These are phyloP conservation scores for Colletotrichum lindemuthianum DNA, from an alignment of 2,329 filamentous ascomycete species.

Conservation along the genomic window DNA sequence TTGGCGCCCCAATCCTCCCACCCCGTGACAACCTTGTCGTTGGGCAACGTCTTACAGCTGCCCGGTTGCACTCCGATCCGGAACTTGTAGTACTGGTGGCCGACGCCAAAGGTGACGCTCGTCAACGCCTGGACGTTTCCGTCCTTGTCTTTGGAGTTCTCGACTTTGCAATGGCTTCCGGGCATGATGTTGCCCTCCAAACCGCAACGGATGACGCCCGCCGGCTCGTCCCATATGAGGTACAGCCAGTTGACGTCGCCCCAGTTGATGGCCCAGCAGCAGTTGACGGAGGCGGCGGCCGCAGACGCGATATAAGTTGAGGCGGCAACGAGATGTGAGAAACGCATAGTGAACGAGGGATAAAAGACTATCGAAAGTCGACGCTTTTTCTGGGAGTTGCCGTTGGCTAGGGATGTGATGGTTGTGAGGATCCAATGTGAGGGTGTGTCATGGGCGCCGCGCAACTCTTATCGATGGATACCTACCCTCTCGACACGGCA, in stretches of 20 bases:
- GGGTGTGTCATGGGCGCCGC: too few relatives aligned
- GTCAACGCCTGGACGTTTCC: constrained; percentile 19
- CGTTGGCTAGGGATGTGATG: too few relatives aligned
- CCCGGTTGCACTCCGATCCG: constrained; percentile 17
- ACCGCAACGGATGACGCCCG: constrained; percentile 10
- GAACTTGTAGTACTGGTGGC: constrained; percentile 6
- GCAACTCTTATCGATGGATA: too few relatives aligned
- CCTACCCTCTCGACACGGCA: too few relatives aligned
- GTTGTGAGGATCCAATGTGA: too few relatives aligned
- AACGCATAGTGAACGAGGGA: too few relatives aligned
- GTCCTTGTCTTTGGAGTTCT: constrained; percentile 2
- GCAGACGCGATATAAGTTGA: background rate
- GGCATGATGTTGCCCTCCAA: background rate
- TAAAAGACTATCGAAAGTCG: too few relatives aligned
- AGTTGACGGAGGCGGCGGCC: constrained; percentile 5
- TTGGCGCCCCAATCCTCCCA: constrained; percentile 26
- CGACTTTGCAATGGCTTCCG: constrained; percentile 7
- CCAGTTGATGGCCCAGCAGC: constrained; percentile 11
- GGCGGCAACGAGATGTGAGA: too few relatives aligned
- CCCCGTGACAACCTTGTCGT: constrained; percentile 10
- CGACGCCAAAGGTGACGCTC: constrained; percentile 16
- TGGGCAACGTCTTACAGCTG: constrained; percentile 6
- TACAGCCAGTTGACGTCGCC: background rate
- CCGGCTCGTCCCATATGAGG: constrained; percentile 14
- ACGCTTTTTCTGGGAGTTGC: too few relatives aligned